Base-by-base conservation (phyloP, 768 basidiomycete species). In the Chalciporus chontae region DNA sequence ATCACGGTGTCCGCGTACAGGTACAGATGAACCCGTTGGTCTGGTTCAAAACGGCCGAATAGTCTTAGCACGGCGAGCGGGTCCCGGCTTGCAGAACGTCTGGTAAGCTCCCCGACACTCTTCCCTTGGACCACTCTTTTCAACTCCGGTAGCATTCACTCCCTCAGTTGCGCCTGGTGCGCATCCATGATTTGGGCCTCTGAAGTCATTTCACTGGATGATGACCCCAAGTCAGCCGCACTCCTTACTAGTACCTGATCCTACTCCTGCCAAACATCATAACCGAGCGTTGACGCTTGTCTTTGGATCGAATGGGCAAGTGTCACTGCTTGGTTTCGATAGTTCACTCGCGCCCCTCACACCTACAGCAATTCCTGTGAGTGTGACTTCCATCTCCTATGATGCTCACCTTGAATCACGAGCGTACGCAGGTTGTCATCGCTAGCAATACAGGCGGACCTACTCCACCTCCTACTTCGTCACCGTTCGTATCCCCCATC, bases 161-260 rank as follows among this genome's bases (percentile, higher is more conserved):
- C 21, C 29, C n/a, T 42, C 37, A 7, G 48, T 45, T 61, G 64
- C 62, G 64, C 64, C 64, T 45, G 65, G 64, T 42, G 64, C 64
- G 65, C 63, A 43, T 54, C 48, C 26, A 64, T 66, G 59, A 59
- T 57, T 40, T 18, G 34, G 26, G 40, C 9, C 23, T 21, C 41
- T 55, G 26, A 49, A 40, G 29, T 8, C 37, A 37, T 29, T 21
- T 13, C 47, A 10, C 52, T 38, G 55, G 46, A 66, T 56, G 40
- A 64, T 66, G 64, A 46, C 17, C 46, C 34, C 21, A 41, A 50
- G 47, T 43, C 61, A 52, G 2, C 23, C 17, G 13, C 55, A 3
- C 31, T 54, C 43, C 39, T 41, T 38, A 52, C n/a, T n/a, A n/a
- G n/a, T n/a, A n/a, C 45, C 9, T 38, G 34, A 14, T 47, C 8